Evolutionary conservation across 1,284 basidiomycete genomes (phyloP), one percentile per base, ranked within the genome.

Genomic region (Sporisorium iseilematis-ciliati): DNA sequence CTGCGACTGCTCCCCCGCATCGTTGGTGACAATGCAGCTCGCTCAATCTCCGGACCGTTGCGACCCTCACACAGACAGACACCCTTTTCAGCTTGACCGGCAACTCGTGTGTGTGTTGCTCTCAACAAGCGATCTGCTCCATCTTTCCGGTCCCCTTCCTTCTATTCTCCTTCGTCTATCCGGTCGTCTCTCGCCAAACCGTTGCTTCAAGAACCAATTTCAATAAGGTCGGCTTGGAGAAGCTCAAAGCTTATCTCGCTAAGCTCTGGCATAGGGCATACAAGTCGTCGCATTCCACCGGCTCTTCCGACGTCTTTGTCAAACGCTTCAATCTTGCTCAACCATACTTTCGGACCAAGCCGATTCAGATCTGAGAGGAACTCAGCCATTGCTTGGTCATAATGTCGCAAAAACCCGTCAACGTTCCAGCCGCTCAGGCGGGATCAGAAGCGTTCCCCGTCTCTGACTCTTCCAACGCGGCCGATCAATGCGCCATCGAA

Each of bases 321-420:
- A 33, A 26, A 45, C n/a, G 53, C 43, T 25, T 33, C 40, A 1
- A 14, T 10, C 16, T 20, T 18, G 11, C 25, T 23, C 23, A 6
- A 10, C 25, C 35, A 38, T 14, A 14, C 35, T 38, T 14, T 16
- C 35, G 35, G 35, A 38, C 35, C 3, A 38, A 5, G 14, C 12
- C 12, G 16, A 29, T 3, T 11, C 46, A 50, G 33, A 8, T 6
- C 23, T 16, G 2, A 38, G 4, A 38, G 14, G 12, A 16, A 38
- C 14, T 38, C 35, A 38, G 35, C 35, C 35, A 38, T 26, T 18
- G 11, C 25, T 23, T 18, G 2, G 4, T 38, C 29, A 14, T 33
- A 57, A 71, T 71, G 68, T 65, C 68, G 45, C 68, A 71, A n/a
- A 53, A 58, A 8, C 58, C 68, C 10, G 54, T 71, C 43, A 53